Base-by-base conservation (phyloP, 345 rosid species). In the Turnera subulata region DNA sequence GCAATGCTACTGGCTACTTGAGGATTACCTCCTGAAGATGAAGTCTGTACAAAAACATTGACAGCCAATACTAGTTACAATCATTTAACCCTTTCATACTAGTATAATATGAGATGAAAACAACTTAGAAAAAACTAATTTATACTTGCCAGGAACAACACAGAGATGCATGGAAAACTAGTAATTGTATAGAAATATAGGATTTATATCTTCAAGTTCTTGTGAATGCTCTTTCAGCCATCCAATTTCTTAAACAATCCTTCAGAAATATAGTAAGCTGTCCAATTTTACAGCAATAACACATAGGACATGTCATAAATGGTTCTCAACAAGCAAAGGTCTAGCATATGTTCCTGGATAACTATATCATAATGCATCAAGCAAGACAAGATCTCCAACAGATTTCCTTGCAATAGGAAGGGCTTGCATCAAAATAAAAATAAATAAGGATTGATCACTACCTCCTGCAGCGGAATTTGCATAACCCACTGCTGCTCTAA, bases 381-480 rank as follows among this genome's bases (percentile, higher is more conserved):
- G n/a, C n/a, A n/a, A n/a, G n/a, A n/a, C n/a, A n/a, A n/a, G n/a
- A n/a, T n/a, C n/a, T n/a, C n/a, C n/a, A n/a, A n/a, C n/a, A n/a
- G n/a, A n/a, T n/a, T n/a, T n/a, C n/a, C n/a, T n/a, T n/a, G 43
- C 17, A 57, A 53, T 29, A 13, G 56, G 22, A 50, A 26, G 42
- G 49, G 9, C 54, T 25, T 46, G 22, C 15, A 22, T 48, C 47
- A 37, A 56, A 37, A 24, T 54, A 47, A 26, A 45, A 20, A 32
- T 52, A 59, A 37, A 65, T 24, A 40, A 44, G 49, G 9, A 55
- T 48, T 55, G 39, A 68, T 51, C 19, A 33, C 7, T 66, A 76
- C 84, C 89, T 78, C 79, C 21, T 38, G 33, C 50, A 52, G 64
- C 73, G 71, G 26, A 50, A 68, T 59, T 60, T 74, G 72, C 33